Conservation (phyloP, 176 grass and related monocot species). For the Lolium perenne region DNA sequence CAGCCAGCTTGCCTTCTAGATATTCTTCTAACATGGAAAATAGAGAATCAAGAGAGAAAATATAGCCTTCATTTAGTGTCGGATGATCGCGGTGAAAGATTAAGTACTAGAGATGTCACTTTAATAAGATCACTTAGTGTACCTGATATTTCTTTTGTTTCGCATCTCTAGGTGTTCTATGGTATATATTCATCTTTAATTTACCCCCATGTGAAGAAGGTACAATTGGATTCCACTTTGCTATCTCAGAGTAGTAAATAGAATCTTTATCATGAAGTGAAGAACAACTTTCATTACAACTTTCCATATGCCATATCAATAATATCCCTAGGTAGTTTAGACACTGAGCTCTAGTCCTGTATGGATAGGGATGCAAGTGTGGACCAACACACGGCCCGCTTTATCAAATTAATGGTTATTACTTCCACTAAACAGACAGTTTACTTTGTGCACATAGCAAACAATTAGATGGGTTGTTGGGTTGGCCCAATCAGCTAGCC, state of each 20-base stretch:
- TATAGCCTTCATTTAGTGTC: no score
- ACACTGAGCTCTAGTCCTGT: background rate
- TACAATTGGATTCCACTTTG: constrained; percentile 27
- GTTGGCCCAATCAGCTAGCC: constrained; percentile 26
- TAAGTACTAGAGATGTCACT: no score
- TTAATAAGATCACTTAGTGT: background rate
- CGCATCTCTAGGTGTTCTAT: background rate
- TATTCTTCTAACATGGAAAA: no score
- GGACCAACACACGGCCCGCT: background rate
- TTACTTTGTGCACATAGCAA: constrained; percentile 21
- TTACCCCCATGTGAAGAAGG: constrained; percentile 36
- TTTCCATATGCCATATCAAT: constrained; percentile 3
- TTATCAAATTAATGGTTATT: background rate
- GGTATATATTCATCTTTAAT: constrained; percentile 39
- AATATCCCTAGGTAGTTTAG: background rate
- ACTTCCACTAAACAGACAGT: background rate
- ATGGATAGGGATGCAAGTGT: constrained; percentile 7
- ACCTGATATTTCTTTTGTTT: background rate
- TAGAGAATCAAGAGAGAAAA: no score
- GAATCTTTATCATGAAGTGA: constrained; percentile 41
- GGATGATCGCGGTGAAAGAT: no score
- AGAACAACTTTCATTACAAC: background rate
- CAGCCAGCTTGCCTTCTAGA: no score
- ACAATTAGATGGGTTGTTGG: background rate
- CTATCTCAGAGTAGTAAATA: background rate